These are phyloP conservation scores for Whalleya microplaca DNA, from an alignment of 2,329 filamentous ascomycete species.

Conservation along the genomic window DNA sequence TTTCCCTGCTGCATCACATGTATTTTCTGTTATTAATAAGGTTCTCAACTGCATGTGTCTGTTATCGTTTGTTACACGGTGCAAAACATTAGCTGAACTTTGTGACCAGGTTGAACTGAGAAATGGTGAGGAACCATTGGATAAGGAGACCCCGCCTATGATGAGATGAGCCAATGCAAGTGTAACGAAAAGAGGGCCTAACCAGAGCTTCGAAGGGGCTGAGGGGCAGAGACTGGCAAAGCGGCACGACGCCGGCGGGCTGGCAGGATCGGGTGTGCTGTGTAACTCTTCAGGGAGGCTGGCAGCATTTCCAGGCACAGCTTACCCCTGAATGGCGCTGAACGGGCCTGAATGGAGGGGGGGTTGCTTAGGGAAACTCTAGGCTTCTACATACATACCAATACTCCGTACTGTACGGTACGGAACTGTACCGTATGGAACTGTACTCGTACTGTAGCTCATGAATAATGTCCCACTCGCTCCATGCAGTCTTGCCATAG, in stretches of 20 bases:
- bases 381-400: no score
- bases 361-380: neutral
- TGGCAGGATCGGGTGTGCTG: neutral
- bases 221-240: neutral
- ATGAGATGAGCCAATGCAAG: no score
- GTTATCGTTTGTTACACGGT: neutral
- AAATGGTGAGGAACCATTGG: neutral
- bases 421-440: no score
- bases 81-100: neutral
- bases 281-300: no score
- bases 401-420: no score
- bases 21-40: no score
- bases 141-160: neutral
- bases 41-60: neutral
- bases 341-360: neutral
- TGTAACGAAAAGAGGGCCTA: no score
- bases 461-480: no score
- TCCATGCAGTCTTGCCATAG: neutral
- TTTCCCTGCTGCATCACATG: no score
- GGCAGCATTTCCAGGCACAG: neutral
- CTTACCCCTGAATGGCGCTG: neutral
- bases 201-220: neutral
- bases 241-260: neutral
- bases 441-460: no score
- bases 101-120: neutral